Evolutionary conservation across 345 rosid species (phyloP).

Genomic region (Microcos paniculata): DNA sequence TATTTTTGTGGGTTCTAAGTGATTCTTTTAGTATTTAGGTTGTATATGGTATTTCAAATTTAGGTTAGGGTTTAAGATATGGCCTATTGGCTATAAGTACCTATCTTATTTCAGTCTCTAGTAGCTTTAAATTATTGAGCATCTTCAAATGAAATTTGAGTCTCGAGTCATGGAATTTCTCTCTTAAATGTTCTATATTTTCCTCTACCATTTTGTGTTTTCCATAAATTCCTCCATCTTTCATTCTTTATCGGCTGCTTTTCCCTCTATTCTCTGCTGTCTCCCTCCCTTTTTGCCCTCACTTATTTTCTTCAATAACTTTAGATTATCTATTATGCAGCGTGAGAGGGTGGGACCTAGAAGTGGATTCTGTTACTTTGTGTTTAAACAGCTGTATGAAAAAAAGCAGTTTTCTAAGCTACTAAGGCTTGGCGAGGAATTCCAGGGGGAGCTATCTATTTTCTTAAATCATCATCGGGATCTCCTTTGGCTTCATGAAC

Average conservation of each 20-base stretch:
- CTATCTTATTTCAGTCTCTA: background rate
- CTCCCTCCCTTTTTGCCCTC: slow-evolving; percentile 2
- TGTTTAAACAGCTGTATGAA: slow-evolving; percentile 65
- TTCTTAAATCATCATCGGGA: slow-evolving; percentile 65
- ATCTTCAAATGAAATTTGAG: too few relatives aligned
- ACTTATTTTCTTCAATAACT: slow-evolving; percentile 10
- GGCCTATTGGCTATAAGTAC: background rate
- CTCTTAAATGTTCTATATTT: background rate
- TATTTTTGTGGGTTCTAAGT: background rate
- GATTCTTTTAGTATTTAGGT: background rate
- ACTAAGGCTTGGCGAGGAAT: slow-evolving; percentile 93
- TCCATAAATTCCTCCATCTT: background rate
- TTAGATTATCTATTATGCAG: slow-evolving; percentile 41
- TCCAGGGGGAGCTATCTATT: slow-evolving; percentile 68
- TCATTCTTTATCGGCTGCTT: background rate
- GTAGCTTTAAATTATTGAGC: background rate
- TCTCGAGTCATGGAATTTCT: background rate
- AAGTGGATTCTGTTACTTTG: slow-evolving; percentile 92
- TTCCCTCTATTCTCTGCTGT: slow-evolving; percentile 6
- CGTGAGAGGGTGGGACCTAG: slow-evolving; percentile 85
- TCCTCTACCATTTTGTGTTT: background rate
- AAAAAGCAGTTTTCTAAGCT: slow-evolving; percentile 76
- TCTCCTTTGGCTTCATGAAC: slow-evolving; percentile 86
- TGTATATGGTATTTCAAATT: background rate
- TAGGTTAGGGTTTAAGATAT: slow-evolving; percentile 1